Percentiles rank a stretch among this genome's conserved stretches.
These are phyloP conservation scores for Lagerstroemia fauriei DNA, from an alignment of 441 rosid genomes.

Conservation along the genomic window DNA sequence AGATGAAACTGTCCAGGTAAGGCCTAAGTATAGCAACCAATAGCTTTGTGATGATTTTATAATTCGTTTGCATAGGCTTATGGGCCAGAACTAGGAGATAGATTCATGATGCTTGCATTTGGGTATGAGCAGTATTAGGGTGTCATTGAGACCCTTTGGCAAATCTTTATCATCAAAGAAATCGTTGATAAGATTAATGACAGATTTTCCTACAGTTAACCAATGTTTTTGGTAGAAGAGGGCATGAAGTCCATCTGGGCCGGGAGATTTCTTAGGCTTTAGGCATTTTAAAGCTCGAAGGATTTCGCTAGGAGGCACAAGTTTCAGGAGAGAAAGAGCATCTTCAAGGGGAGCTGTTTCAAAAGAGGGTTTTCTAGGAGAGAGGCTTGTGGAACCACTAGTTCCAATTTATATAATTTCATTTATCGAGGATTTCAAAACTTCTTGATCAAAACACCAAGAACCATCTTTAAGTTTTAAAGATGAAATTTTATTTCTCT, in stretches of 20 bases:
- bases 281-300: background rate
- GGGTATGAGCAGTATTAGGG: background rate
- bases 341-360: background rate
- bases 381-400: too few species aligned
- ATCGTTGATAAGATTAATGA: background rate
- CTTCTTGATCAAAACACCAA: too few species aligned
- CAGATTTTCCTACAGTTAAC: background rate
- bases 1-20: background rate
- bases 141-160: background rate
- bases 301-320: background rate
- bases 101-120: background rate
- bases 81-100: background rate
- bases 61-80: background rate
- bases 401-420: background rate
- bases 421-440: too few species aligned
- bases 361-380: too few species aligned
- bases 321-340: too few species aligned
- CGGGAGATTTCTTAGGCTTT: background rate
- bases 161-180: too few species aligned
- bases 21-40: background rate
- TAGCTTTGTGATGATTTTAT: background rate
- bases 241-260: background rate
- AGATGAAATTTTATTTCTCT: background rate
- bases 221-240: background rate
- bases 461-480: background rate